Evolutionary conservation across 805 yeast genomes (phyloP), one percentile per base, ranked within the genome.

Genomic region (Candida schatavii): DNA sequence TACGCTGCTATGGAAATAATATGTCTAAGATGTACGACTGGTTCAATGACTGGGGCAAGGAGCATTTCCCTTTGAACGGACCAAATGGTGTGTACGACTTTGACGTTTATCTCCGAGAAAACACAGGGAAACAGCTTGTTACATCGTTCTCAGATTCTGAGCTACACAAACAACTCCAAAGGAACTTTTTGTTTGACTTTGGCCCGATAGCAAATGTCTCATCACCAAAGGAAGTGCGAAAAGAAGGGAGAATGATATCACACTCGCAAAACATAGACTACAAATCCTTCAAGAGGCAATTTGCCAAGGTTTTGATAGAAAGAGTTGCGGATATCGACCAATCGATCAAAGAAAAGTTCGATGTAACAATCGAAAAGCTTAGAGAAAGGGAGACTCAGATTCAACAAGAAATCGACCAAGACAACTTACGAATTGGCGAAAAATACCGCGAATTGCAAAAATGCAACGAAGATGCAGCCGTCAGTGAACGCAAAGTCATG

Each of bases 401-500:
- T 17, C 75, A 70, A 42, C 41, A 53, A 3, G 47, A 53, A 14
- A 57, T 56, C 28, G 75, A 70, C 46, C 42, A 45, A 1, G 62
- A 61, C 35, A 74, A 68, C 39, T 62, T 59, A 5, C 40, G 40
- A 9, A 64, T 70, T 0, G 66, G 69, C 3, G 55, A 45, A 6
- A 54, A 56, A 22, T 70, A 65, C 49, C 47, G 54, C 14, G 57
- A 61, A 35, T 49, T 68, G 14, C 55, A 65, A 28, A 56, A 58
- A 35, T 50, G 65, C 27, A 70, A 66, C 45, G 74, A 68, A 19
- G 66, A 58, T 23, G 70, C 70, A 2, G 40, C 43, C 5, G 32
- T 54, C 5, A 56, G 54, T 7, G 75, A 70, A 37, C 57, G 58
- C 42, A 66, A 60, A 44, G 49, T 64, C 20, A 53, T 46, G 11